These are phyloP conservation scores for Vachellia pachyceras DNA, from an alignment of 306 rosid genomes.

Conservation along the genomic window DNA sequence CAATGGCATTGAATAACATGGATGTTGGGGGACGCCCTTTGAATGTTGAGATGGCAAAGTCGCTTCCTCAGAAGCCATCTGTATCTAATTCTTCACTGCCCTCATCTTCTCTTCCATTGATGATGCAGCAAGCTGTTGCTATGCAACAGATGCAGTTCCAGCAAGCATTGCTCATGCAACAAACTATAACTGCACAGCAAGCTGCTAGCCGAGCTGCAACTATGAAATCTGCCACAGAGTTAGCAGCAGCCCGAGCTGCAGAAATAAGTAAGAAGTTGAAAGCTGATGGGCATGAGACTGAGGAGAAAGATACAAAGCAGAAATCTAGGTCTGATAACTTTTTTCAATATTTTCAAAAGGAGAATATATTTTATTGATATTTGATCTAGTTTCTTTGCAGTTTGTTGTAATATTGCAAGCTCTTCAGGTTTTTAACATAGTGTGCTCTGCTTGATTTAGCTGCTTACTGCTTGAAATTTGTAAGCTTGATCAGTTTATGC, in stretches of 20 bases:
- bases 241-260: conserved; percentile 98
- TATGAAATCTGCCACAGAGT: conserved; percentile 94
- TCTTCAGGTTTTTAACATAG: background rate
- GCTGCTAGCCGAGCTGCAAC: conserved; percentile 96
- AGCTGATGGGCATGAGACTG: conserved; percentile 67
- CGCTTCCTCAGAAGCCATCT: conserved; percentile 80
- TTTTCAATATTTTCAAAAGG: conserved; percentile 15
- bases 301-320: conserved; percentile 63
- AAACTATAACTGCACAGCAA: conserved; percentile 91
- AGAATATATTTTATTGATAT: background rate
- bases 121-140: conserved; percentile 99
- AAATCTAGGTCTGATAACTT: conserved; percentile 72
- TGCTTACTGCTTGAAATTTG: conserved; percentile 9
- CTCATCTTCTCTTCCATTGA: conserved; percentile 89
- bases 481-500: background rate
- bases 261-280: conserved; percentile 95
- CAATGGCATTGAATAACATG: conserved; percentile 89
- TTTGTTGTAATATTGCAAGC: background rate
- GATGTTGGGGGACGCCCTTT: conserved; percentile 99
- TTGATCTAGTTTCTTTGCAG: conserved; percentile 6
- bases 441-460: background rate
- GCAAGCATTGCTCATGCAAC: conserved; percentile 97
- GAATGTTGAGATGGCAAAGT: conserved; percentile 99
- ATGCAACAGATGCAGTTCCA: conserved; percentile 99
- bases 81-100: conserved; percentile 58